Evolutionary conservation across 2,329 filamentous ascomycete genomes (phyloP).

Genomic region (Pseudocercospora ulei): DNA sequence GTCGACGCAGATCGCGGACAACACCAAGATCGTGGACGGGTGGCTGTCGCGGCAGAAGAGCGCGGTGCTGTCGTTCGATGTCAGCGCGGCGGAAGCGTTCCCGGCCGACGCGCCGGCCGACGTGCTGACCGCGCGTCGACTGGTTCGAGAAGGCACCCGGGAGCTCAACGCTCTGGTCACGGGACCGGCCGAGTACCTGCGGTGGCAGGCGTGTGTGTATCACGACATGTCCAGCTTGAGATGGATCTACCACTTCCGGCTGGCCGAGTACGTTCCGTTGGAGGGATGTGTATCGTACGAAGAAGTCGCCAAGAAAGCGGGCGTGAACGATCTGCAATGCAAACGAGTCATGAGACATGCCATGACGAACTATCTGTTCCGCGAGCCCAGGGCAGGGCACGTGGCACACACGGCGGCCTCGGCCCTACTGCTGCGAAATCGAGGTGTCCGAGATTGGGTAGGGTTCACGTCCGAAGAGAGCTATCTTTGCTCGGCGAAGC

Average conservation of each 20-base stretch:
- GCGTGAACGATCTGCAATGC: conserved; percentile 8
- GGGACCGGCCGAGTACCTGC: conserved; percentile 12
- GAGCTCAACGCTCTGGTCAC: conserved; percentile 10
- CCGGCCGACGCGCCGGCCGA: conserved; percentile 9
- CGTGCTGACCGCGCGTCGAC: conserved; percentile 9
- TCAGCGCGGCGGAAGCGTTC: conserved; percentile 5
- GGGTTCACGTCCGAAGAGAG: conserved; percentile 12
- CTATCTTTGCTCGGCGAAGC: conserved; percentile 7
- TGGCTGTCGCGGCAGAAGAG: not conserved
- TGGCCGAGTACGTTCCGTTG: conserved; percentile 11
- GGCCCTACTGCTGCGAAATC: conserved; percentile 5
- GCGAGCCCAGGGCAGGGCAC: conserved; percentile 9
- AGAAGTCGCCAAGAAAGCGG: conserved; percentile 9
- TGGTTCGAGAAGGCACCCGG: conserved; percentile 12
- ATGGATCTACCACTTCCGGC: conserved; percentile 11
- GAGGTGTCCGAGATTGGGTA: conserved; percentile 9
- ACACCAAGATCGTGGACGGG: conserved; percentile 1
- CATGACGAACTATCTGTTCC: conserved; percentile 16
- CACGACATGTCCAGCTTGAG: conserved; percentile 13
- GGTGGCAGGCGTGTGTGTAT: conserved; percentile 12
- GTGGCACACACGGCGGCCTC: conserved; percentile 16
- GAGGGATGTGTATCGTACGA: conserved; percentile 7
- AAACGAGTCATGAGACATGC: conserved; percentile 13
- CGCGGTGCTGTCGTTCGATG: conserved; percentile 2
- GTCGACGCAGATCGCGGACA: not conserved